phyloP scores from a whole-genome alignment of 352 stramenopile species.

The Phytophthora rubi region DNA sequence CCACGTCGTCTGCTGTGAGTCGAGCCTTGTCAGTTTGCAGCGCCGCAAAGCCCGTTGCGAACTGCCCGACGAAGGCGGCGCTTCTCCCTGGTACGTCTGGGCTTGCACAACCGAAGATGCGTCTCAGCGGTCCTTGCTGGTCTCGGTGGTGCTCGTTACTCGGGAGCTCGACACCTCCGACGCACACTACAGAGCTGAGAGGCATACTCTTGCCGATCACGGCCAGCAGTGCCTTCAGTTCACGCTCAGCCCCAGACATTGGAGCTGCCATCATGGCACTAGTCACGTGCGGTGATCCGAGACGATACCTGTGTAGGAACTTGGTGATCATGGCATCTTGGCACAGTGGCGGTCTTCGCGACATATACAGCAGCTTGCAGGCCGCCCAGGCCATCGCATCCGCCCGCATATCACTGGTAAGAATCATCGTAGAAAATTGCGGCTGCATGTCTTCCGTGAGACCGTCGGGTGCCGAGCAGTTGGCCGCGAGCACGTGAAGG shows the following conservation, averaged over 20 bases:
- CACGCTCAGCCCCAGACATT: constrained; percentile 41
- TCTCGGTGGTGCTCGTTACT: constrained; percentile 9
- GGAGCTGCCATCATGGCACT: constrained; percentile 36
- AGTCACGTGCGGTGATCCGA: constrained; percentile 33
- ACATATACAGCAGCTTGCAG: constrained; percentile 49
- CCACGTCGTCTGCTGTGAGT: constrained; percentile 51
- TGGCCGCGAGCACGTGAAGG: constrained; percentile 35
- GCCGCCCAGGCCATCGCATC: constrained; percentile 60
- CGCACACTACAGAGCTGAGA: constrained; percentile 42
- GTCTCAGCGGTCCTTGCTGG: constrained; percentile 13
- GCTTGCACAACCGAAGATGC: constrained; percentile 52
- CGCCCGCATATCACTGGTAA: constrained; percentile 46
- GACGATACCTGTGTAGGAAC: constrained; percentile 47
- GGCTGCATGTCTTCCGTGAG: constrained; percentile 21
- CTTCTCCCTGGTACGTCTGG: constrained; percentile 31
- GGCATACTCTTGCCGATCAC: constrained; percentile 50
- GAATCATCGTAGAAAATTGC: constrained; percentile 31
- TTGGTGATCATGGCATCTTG: constrained; percentile 46
- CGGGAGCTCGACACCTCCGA: constrained; percentile 47
- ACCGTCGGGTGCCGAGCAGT: constrained; percentile 33
- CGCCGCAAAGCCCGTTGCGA: constrained; percentile 37
- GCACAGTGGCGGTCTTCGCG: constrained; percentile 48
- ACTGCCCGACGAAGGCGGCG: constrained; percentile 45
- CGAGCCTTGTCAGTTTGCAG: constrained; percentile 50
- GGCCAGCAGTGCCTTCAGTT: constrained; percentile 44